Percentiles rank a stretch among this genome's conserved stretches.
phyloP scores from a whole-genome alignment of 2,329 filamentous ascomycete genomes.

The Fusarium secorum region DNA sequence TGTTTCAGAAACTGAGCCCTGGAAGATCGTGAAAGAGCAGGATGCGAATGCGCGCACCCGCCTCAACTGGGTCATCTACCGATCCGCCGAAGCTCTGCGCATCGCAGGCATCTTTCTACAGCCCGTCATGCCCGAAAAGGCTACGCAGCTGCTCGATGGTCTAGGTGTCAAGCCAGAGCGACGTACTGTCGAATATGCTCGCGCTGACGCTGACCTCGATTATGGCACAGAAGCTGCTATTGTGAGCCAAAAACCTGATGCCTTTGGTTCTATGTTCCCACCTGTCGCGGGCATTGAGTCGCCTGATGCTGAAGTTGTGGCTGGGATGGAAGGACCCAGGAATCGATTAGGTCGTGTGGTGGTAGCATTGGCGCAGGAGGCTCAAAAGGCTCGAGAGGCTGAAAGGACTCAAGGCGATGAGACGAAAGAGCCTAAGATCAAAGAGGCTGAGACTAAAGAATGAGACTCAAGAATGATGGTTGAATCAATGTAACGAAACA shows the following conservation, averaged over 20 bases:
- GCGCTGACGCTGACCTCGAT: slow-evolving; percentile 67
- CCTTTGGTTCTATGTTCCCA: slow-evolving; percentile 60
- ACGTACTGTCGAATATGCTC: slow-evolving; percentile 70
- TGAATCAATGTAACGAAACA: neutral
- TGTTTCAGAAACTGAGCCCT: slow-evolving; percentile 71
- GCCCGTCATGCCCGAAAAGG: slow-evolving; percentile 87
- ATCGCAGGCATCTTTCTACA: slow-evolving; percentile 85
- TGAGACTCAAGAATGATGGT: slow-evolving; percentile 7
- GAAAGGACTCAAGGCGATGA: too few relatives aligned
- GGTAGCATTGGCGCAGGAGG: slow-evolving; percentile 43
- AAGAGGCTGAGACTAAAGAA: neutral
- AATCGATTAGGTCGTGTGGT: slow-evolving; percentile 43
- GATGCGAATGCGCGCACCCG: slow-evolving; percentile 48
- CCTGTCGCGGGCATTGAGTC: slow-evolving; percentile 46
- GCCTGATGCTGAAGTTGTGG: slow-evolving; percentile 35
- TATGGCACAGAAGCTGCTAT: slow-evolving; percentile 65
- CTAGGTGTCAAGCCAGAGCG: slow-evolving; percentile 73
- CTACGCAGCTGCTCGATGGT: slow-evolving; percentile 75
- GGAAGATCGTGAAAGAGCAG: slow-evolving; percentile 62
- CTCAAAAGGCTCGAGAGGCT: slow-evolving; percentile 12
- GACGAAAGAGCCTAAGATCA: too few relatives aligned
- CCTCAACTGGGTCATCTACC: slow-evolving; percentile 71
- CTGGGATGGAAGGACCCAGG: slow-evolving; percentile 31
- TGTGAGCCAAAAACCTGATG: slow-evolving; percentile 32
- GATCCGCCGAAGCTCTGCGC: slow-evolving; percentile 77